phyloP scores from a whole-genome alignment of 2,329 filamentous ascomycete species.

The Coniella vitis region DNA sequence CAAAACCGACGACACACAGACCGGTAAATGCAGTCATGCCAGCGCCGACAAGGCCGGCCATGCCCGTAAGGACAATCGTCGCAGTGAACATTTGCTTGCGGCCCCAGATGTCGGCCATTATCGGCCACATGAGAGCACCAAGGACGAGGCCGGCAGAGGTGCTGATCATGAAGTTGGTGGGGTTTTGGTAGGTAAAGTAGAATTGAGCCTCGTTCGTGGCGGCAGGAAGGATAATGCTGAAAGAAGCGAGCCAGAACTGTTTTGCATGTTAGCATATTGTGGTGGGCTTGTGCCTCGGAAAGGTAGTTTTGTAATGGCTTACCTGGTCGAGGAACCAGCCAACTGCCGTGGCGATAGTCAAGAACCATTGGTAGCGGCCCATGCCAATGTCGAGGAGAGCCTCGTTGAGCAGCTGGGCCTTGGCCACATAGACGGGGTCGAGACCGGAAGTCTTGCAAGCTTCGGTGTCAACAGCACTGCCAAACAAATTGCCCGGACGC shows the following conservation, averaged over 20 bases:
- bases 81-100: constrained; percentile 4
- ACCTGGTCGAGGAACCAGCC: constrained; percentile 4
- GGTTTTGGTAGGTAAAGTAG: constrained; percentile 2
- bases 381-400: constrained; percentile 4
- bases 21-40: constrained; percentile 3
- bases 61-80: constrained; percentile 3
- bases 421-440: constrained; percentile 1
- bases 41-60: constrained; percentile 1
- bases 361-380: constrained; percentile 4
- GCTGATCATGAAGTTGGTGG: constrained; percentile 2
- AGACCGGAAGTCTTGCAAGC: neutral
- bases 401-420: constrained; percentile 5
- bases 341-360: neutral
- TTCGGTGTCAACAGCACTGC: neutral
- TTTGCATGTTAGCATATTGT: neutral
- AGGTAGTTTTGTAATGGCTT: neutral
- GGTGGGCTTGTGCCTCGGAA: neutral
- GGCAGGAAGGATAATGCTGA: constrained; percentile 1
- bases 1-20: constrained; percentile 3
- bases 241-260: constrained; percentile 6
- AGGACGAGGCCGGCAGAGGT: neutral
- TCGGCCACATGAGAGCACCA: constrained; percentile 1
- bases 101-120: constrained; percentile 4
- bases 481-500: neutral
- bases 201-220: constrained; percentile 6